These are phyloP conservation scores for Starmerella gropengiesseri DNA, from an alignment of 805 yeast species.

Conservation along the genomic window DNA sequence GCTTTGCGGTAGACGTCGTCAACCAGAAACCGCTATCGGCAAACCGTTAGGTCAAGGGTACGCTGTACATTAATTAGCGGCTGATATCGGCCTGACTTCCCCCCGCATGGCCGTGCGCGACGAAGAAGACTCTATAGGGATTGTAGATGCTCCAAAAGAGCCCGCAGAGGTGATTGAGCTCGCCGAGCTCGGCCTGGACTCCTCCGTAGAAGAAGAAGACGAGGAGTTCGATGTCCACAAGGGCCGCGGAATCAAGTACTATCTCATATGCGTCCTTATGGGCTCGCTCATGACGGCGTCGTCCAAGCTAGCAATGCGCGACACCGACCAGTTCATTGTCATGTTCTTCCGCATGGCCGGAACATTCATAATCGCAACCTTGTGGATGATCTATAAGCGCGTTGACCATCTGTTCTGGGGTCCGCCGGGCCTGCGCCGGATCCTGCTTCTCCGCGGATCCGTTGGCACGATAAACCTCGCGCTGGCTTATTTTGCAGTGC, in stretches of 20 bases:
- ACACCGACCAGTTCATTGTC: conserved; percentile 30
- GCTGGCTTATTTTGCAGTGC: conserved; percentile 61
- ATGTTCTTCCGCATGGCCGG: conserved; percentile 65
- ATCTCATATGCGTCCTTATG: conserved; percentile 11
- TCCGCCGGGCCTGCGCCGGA: conserved; percentile 43
- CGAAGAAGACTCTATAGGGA: background rate
- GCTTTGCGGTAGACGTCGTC: too few relatives aligned
- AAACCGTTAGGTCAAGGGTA: too few relatives aligned
- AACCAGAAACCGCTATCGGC: too few relatives aligned
- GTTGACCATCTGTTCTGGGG: conserved; percentile 61
- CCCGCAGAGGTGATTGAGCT: background rate
- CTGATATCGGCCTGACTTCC: too few relatives aligned
- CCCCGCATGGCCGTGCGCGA: too few relatives aligned
- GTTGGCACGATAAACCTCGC: conserved; percentile 73
- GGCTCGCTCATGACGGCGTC: conserved; percentile 20
- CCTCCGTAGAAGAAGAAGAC: background rate
- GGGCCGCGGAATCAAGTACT: conserved; percentile 7
- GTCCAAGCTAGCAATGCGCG: conserved; percentile 14
- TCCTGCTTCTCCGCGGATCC: conserved; percentile 50
- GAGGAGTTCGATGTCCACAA: conserved; percentile 1
- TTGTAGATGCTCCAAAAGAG: background rate
- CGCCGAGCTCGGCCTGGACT: background rate
- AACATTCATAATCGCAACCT: conserved; percentile 49
- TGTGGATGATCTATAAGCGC: conserved; percentile 42
- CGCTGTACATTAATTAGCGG: too few relatives aligned